A percentile compares a stretch with the other conserved stretches of the same genome.
phyloP scores from a whole-genome alignment of 2,329 filamentous ascomycete genomes.

The Xylogone sp. region DNA sequence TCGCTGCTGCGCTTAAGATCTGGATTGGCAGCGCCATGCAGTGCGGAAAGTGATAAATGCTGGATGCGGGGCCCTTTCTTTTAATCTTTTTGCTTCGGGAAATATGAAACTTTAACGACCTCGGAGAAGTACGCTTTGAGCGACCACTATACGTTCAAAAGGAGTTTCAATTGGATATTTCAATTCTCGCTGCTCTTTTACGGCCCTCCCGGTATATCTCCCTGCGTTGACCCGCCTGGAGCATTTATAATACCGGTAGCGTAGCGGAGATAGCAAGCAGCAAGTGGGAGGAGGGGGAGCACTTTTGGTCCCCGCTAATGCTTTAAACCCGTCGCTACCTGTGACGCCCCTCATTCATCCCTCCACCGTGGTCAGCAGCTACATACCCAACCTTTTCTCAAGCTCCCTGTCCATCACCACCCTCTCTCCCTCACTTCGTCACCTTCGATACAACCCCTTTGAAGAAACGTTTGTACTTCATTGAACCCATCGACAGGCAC shows the following conservation, averaged over 20 bases:
- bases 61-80: not conserved
- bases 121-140: not conserved
- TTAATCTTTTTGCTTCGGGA: not conserved
- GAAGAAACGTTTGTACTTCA: not conserved
- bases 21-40: not conserved
- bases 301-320: not conserved
- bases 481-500: conserved; percentile 8
- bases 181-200: not conserved
- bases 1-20: conserved; percentile 1
- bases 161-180: not conserved
- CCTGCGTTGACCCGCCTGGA: not conserved
- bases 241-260: not conserved
- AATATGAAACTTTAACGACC: not conserved
- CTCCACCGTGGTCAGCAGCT: not conserved
- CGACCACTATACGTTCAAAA: not conserved
- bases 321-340: not conserved
- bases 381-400: not conserved
- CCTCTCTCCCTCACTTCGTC: conserved; percentile 17
- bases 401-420: not conserved
- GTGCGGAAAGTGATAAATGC: not conserved
- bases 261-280: not conserved
- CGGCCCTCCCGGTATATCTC: not conserved
- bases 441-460: not conserved
- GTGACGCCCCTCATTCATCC: not conserved
- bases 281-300: not conserved